These are phyloP conservation scores for Floccularia luteovirens DNA, from an alignment of 768 basidiomycete species.

Conservation along the genomic window DNA sequence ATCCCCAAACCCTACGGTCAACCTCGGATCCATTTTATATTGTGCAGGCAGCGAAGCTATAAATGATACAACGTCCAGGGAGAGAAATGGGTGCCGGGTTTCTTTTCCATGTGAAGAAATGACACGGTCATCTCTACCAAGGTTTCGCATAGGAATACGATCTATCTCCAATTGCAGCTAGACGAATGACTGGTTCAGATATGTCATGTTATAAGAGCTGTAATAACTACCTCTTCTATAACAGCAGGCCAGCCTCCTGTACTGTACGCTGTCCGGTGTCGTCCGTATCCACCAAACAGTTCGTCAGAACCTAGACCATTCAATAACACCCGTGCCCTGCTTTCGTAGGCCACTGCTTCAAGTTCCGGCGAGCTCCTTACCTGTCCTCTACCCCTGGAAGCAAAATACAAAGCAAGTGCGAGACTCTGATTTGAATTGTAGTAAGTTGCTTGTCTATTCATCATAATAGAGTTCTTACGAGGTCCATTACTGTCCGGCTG, in stretches of 20 bases:
- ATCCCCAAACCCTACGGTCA: conserved; percentile 77
- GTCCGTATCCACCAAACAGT: conserved; percentile 86
- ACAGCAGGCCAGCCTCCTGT: conserved; percentile 67
- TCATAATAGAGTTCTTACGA: conserved; percentile 52
- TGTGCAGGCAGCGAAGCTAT: conserved; percentile 76
- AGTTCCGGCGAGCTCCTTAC: conserved; percentile 29
- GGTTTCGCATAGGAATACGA: conserved; percentile 81
- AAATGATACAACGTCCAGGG: conserved; percentile 69
- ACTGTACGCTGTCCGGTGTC: conserved; percentile 75
- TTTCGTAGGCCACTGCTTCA: conserved; percentile 44
- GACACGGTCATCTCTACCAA: conserved; percentile 92
- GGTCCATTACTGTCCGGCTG: conserved; percentile 80
- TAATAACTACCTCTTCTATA: conserved; percentile 60
- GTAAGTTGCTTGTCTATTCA: not conserved
- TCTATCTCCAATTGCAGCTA: conserved; percentile 87
- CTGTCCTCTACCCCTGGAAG: conserved; percentile 71
- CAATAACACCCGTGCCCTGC: conserved; percentile 73
- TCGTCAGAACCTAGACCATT: conserved; percentile 96
- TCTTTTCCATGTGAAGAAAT: conserved; percentile 91
- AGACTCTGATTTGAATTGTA: conserved; percentile 55
- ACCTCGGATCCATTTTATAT: conserved; percentile 71
- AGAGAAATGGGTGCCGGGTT: conserved; percentile 86
- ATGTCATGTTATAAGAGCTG: too few species aligned
- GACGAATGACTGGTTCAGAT: conserved; percentile 1
- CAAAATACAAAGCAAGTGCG: conserved; percentile 88